phyloP scores from a whole-genome alignment of 345 rosid genomes.

The Arabis hirsuta region DNA sequence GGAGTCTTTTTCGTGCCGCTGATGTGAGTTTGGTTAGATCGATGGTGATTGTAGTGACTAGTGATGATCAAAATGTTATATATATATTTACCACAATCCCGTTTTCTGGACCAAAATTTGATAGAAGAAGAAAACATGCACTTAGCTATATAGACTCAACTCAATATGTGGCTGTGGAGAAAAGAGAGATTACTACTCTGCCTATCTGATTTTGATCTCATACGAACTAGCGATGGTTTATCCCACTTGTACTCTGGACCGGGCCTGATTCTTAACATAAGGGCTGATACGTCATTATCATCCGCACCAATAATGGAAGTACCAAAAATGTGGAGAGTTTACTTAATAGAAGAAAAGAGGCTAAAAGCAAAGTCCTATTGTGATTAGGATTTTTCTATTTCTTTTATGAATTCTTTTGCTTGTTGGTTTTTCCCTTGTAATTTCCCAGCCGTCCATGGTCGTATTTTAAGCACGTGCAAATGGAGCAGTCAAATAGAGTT shows the following conservation, averaged over 20 bases:
- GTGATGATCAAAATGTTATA: neutral
- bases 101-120: neutral
- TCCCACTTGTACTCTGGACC: no score
- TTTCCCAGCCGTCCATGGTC: no score
- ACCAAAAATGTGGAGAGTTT: neutral
- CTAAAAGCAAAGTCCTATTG: no score
- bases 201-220: neutral
- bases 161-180: no score
- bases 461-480: no score
- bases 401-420: no score
- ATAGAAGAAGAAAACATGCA: slow-evolving; percentile 23
- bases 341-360: neutral
- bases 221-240: neutral
- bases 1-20: neutral
- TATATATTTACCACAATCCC: neutral
- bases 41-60: neutral
- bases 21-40: slow-evolving; percentile 18
- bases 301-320: no score
- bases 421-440: no score
- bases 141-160: neutral
- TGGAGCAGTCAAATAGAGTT: no score
- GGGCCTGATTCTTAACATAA: neutral
- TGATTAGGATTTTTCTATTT: no score
- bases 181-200: neutral
- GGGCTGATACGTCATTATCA: no score